Conservation (phyloP, 371 early-diverging fungal species). For the Mucor saturninus region DNA sequence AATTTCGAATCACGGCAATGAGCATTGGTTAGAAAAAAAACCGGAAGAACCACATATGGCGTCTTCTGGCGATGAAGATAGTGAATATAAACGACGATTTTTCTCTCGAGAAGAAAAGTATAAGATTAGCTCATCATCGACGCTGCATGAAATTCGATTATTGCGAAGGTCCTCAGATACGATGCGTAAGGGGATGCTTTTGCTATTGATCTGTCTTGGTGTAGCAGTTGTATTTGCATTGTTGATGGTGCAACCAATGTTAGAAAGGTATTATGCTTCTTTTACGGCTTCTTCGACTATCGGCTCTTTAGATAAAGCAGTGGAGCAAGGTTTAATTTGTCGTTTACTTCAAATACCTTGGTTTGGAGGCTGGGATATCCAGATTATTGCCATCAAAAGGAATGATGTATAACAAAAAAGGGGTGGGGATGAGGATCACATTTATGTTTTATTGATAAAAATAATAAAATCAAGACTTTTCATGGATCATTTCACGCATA, state of each 20-base stretch:
- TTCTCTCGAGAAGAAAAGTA: slow-evolving; percentile 4
- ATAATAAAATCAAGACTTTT: not conserved
- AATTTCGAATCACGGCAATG: not conserved
- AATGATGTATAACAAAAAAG: not conserved
- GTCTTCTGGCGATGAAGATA: not conserved
- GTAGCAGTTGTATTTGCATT: slow-evolving; percentile 26
- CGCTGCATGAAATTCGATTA: slow-evolving; percentile 21
- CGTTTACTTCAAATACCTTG: slow-evolving; percentile 39
- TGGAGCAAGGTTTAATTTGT: slow-evolving; percentile 14
- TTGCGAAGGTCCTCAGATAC: slow-evolving; percentile 14
- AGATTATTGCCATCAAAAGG: slow-evolving; percentile 37
- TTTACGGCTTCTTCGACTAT: slow-evolving; percentile 15
- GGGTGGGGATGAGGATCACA: not conserved
- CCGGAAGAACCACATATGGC: not conserved
- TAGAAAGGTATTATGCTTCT: slow-evolving; percentile 25
- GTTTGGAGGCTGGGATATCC: slow-evolving; percentile 48
- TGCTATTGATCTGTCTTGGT: slow-evolving; percentile 16
- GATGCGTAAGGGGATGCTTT: slow-evolving; percentile 16
- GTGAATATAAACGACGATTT: not conserved
- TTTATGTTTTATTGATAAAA: not conserved
- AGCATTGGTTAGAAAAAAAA: not conserved
- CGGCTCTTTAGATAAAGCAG: slow-evolving; percentile 1
- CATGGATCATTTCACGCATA: not conserved
- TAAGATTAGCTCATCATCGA: not conserved
- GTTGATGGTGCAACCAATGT: slow-evolving; percentile 23